These are phyloP conservation scores for Panicum virgatum DNA, from an alignment of 202 grass and related monocot genomes.

Conservation along the genomic window DNA sequence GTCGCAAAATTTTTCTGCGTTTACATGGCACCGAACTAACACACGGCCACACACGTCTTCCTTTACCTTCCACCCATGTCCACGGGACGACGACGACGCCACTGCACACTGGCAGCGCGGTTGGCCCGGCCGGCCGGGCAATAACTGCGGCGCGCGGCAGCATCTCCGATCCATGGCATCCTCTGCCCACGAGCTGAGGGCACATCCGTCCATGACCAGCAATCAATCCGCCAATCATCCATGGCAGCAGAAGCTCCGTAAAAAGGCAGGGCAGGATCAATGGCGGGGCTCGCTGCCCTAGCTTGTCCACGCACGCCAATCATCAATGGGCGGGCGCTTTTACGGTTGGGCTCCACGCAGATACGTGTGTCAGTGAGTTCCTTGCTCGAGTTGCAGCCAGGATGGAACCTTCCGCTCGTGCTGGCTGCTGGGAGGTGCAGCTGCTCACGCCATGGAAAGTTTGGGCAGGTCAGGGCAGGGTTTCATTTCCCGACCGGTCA, in stretches of 20 bases:
- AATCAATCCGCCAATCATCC: slow-evolving; percentile 11
- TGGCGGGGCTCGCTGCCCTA: background rate
- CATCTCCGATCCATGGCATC: too few relatives aligned
- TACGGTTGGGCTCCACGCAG: slow-evolving; percentile 55
- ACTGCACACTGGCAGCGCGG: too few relatives aligned
- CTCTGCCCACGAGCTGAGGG: background rate
- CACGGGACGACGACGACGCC: too few relatives aligned
- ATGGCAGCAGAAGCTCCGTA: slow-evolving; percentile 23
- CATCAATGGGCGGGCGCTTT: slow-evolving; percentile 31
- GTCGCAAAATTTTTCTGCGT: too few relatives aligned
- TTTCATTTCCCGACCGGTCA: too few relatives aligned
- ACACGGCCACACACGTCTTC: too few relatives aligned
- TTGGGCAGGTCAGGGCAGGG: slow-evolving; percentile 31
- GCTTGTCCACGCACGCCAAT: too few relatives aligned
- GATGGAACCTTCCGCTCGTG: slow-evolving; percentile 42
- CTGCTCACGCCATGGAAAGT: background rate
- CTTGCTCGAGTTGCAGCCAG: background rate
- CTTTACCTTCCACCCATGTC: slow-evolving; percentile 36
- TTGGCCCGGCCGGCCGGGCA: slow-evolving; percentile 39
- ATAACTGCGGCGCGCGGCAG: slow-evolving; percentile 42
- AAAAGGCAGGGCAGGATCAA: slow-evolving; percentile 32
- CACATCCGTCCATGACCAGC: background rate
- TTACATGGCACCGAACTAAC: too few relatives aligned
- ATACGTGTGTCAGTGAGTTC: slow-evolving; percentile 56
- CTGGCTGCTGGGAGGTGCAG: background rate